Conservation (phyloP, 208 protist genomes). For the Trypanosoma vivax region DNA sequence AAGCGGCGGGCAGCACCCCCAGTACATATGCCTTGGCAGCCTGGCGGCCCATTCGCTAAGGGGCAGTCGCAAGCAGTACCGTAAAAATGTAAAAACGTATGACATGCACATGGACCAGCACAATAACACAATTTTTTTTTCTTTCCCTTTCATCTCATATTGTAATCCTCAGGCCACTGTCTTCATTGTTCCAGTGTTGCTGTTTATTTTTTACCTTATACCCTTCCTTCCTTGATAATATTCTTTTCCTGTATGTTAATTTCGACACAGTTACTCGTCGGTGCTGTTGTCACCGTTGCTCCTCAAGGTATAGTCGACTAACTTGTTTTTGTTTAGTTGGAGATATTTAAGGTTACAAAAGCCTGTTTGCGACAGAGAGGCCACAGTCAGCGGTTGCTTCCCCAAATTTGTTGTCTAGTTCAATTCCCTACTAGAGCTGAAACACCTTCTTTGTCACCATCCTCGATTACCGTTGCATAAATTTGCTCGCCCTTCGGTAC, state of each 20-base stretch:
- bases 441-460: too few species aligned
- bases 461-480: too few species aligned
- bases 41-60: slow-evolving; percentile 62
- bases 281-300: too few species aligned
- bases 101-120: background rate
- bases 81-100: background rate
- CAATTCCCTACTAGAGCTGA: too few species aligned
- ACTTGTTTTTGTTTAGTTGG: too few species aligned
- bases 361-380: too few species aligned
- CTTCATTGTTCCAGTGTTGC: slow-evolving; percentile 2
- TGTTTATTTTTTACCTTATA: background rate
- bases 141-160: background rate
- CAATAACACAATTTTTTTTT: background rate
- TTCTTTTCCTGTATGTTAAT: too few species aligned
- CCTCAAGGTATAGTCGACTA: too few species aligned
- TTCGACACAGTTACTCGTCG: background rate
- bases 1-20: slow-evolving; percentile 44
- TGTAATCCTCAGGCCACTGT: slow-evolving; percentile 9
- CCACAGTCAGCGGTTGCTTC: too few species aligned
- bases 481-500: too few species aligned
- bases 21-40: slow-evolving; percentile 76
- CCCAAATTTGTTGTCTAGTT: too few species aligned
- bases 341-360: too few species aligned
- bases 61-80: slow-evolving; percentile 1
- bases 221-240: background rate